Conservation (phyloP, 1,139 yeast genomes). For the Yarrowia galli region DNA sequence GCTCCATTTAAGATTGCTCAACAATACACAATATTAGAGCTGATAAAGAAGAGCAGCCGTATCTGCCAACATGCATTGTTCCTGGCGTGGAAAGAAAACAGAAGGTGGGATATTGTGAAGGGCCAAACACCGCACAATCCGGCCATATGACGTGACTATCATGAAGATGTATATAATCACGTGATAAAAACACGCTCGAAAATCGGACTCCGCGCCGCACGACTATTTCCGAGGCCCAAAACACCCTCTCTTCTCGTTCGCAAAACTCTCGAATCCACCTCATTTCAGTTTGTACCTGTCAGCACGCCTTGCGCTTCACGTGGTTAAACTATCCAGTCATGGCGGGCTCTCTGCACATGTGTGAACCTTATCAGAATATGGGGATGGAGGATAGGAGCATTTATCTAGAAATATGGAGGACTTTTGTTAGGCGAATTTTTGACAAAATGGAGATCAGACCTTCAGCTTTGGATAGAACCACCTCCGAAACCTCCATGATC, state of each 20-base stretch:
- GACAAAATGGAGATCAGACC: neutral
- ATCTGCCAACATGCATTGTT: slow-evolving; percentile 13
- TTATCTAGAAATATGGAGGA: neutral
- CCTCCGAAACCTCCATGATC: neutral
- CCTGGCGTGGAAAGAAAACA: slow-evolving; percentile 6
- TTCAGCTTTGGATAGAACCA: neutral
- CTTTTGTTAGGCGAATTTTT: neutral
- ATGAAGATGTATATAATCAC: no score
- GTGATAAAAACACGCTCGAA: neutral
- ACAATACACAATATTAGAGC: slow-evolving; percentile 34
- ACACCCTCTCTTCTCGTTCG: neutral
- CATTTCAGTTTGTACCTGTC: slow-evolving; percentile 31
- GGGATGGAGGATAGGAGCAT: neutral
- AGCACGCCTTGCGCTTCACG: slow-evolving; percentile 37
- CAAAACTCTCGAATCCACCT: neutral
- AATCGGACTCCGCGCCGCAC: neutral
- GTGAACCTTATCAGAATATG: slow-evolving; percentile 14
- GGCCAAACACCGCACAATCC: no score
- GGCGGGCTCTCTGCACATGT: slow-evolving; percentile 35
- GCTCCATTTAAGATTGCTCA: slow-evolving; percentile 26
- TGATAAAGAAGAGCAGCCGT: slow-evolving; percentile 34
- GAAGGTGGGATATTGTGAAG: neutral
- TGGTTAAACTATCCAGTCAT: slow-evolving; percentile 31
- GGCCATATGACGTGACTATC: no score
- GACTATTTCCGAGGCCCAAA: neutral